Evolutionary conservation across 129 eudicot species (phyloP).

Genomic region (Tagetes erecta): DNA sequence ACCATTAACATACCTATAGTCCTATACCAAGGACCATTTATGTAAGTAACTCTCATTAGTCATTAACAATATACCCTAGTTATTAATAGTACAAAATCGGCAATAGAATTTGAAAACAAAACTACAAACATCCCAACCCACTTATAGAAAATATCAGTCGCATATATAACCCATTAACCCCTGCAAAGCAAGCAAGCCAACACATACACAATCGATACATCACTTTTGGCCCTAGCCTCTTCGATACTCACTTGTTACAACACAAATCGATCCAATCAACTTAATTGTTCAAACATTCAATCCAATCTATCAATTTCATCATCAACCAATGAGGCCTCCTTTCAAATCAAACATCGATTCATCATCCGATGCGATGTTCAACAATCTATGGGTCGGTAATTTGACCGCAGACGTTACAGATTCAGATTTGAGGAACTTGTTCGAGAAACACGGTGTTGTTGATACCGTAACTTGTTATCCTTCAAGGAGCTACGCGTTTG

Average conservation of each 20-base stretch:
- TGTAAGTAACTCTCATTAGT: no score
- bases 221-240: neutral
- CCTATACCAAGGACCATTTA: no score
- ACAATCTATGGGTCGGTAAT: slow-evolving; percentile 75
- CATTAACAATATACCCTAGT: no score
- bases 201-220: neutral
- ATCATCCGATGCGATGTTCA: slow-evolving; percentile 37
- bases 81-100: no score
- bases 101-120: no score
- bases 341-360: slow-evolving; percentile 30
- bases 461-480: slow-evolving; percentile 59
- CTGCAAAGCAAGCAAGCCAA: no score
- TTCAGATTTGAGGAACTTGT: slow-evolving; percentile 43
- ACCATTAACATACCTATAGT: no score
- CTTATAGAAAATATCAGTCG: no score
- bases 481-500: slow-evolving; percentile 57
- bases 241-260: neutral
- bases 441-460: slow-evolving; percentile 55
- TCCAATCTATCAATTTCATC: neutral
- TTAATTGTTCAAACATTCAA: neutral
- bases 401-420: slow-evolving; percentile 56
- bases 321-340: slow-evolving; percentile 33
- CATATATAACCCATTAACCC: no score
- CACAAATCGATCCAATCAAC: slow-evolving; percentile 10
- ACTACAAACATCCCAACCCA: no score